These are phyloP conservation scores for Clavaria fumosa DNA, from an alignment of 768 basidiomycete genomes.

Conservation along the genomic window DNA sequence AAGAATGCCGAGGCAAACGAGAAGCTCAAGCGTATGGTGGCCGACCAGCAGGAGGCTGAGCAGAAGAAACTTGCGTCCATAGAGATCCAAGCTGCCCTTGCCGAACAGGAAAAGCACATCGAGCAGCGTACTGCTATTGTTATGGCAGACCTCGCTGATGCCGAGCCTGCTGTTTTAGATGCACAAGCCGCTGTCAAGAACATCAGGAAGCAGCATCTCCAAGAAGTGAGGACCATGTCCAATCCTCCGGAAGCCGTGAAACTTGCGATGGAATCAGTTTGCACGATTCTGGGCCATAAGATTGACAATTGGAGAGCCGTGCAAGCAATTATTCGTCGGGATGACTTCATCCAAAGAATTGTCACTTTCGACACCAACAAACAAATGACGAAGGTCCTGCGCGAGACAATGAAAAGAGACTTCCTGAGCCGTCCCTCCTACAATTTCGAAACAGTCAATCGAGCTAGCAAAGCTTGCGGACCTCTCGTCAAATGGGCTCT, in stretches of 20 bases:
- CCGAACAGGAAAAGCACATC: constrained; percentile 81
- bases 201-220: constrained; percentile 89
- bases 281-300: constrained; percentile 89
- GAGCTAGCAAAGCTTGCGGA: constrained; percentile 92
- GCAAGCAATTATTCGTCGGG: constrained; percentile 87
- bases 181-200: constrained; percentile 94
- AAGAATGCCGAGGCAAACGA: constrained; percentile 95
- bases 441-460: constrained; percentile 91
- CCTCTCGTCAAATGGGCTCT: constrained; percentile 97
- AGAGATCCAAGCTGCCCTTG: constrained; percentile 86
- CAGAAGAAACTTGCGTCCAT: constrained; percentile 96
- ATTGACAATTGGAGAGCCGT: constrained; percentile 96
- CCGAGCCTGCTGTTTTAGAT: constrained; percentile 92
- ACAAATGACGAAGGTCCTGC: constrained; percentile 80
- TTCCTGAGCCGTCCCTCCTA: constrained; percentile 83
- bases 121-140: constrained; percentile 79
- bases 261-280: constrained; percentile 96
- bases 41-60: constrained; percentile 97
- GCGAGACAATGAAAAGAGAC: constrained; percentile 85
- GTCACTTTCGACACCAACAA: constrained; percentile 87
- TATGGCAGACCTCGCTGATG: constrained; percentile 90
- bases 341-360: constrained; percentile 92
- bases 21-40: constrained; percentile 94
- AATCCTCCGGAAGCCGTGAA: constrained; percentile 98
- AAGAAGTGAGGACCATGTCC: constrained; percentile 96